Evolutionary conservation across 495 filamentous ascomycete species (phyloP).

Genomic region (Patellaria atrata): DNA sequence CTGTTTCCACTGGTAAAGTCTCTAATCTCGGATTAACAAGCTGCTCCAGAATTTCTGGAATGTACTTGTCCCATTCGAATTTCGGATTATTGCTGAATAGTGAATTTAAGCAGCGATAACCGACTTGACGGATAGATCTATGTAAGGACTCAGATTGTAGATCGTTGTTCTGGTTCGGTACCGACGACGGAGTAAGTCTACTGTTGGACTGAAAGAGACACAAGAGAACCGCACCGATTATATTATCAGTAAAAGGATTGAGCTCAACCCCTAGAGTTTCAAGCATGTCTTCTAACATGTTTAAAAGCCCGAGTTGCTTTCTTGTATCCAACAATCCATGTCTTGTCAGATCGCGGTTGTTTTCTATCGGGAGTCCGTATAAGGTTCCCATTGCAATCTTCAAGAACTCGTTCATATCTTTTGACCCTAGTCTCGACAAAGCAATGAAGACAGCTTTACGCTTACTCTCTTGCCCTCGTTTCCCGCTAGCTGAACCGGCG

Average conservation of each 20-base stretch:
- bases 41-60: slow-evolving; percentile 53
- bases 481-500: slow-evolving; percentile 49
- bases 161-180: slow-evolving; percentile 19
- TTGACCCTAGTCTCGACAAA: slow-evolving; percentile 43
- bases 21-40: slow-evolving; percentile 61
- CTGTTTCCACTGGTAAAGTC: slow-evolving; percentile 71
- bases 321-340: slow-evolving; percentile 44
- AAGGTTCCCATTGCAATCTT: slow-evolving; percentile 67
- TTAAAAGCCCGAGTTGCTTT: slow-evolving; percentile 75
- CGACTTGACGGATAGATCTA: slow-evolving; percentile 55
- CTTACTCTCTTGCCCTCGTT: slow-evolving; percentile 45
- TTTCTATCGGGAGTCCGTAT: slow-evolving; percentile 38
- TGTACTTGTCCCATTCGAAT: slow-evolving; percentile 57
- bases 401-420: slow-evolving; percentile 64
- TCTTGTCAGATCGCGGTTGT: slow-evolving; percentile 35
- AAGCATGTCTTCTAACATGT: slow-evolving; percentile 82
- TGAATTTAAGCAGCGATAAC: slow-evolving; percentile 62
- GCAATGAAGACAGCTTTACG: slow-evolving; percentile 50
- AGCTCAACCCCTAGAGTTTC: slow-evolving; percentile 62
- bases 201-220: slow-evolving; percentile 50
- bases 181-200: slow-evolving; percentile 16
- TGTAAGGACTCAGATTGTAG: slow-evolving; percentile 38
- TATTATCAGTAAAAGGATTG: slow-evolving; percentile 39
- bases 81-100: slow-evolving; percentile 55
- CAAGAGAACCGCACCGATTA: slow-evolving; percentile 64